Conservation (phyloP, 441 rosid genomes). For the Adansonia madagascariensis region DNA sequence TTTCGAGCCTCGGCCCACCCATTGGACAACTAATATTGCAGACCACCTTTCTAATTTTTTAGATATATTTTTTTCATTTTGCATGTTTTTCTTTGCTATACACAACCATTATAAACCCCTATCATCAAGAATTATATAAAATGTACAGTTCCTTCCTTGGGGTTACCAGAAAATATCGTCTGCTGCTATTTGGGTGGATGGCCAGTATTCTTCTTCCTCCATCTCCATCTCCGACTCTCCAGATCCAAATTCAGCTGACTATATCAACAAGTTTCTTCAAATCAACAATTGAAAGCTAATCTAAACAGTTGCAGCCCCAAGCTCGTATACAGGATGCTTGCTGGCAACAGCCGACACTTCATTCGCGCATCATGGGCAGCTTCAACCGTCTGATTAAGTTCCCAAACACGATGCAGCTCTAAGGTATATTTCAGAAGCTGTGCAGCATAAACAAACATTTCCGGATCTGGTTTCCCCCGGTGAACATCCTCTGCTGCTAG, state of each 20-base stretch:
- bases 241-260: constrained; percentile 63
- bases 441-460: constrained; percentile 86
- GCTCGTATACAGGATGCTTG: constrained; percentile 90
- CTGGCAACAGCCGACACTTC: constrained; percentile 96
- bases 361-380: constrained; percentile 92
- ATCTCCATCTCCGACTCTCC: constrained; percentile 65
- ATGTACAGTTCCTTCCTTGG: constrained; percentile 47
- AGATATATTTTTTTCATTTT: background rate
- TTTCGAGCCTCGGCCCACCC: no score
- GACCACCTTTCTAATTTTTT: constrained; percentile 31
- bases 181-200: constrained; percentile 46
- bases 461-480: constrained; percentile 93
- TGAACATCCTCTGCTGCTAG: constrained; percentile 87
- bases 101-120: constrained; percentile 23
- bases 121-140: constrained; percentile 35
- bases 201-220: constrained; percentile 59
- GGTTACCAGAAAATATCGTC: constrained; percentile 80
- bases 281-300: constrained; percentile 83
- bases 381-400: constrained; percentile 87
- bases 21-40: constrained; percentile 20
- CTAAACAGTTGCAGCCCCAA: constrained; percentile 82
- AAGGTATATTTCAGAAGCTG: constrained; percentile 90
- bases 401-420: constrained; percentile 92
- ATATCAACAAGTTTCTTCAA: constrained; percentile 84
- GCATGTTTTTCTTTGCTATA: background rate